Evolutionary conservation across 306 rosid genomes (phyloP), one percentile per base, ranked within the genome.

Genomic region (Arachis hypogaea): DNA sequence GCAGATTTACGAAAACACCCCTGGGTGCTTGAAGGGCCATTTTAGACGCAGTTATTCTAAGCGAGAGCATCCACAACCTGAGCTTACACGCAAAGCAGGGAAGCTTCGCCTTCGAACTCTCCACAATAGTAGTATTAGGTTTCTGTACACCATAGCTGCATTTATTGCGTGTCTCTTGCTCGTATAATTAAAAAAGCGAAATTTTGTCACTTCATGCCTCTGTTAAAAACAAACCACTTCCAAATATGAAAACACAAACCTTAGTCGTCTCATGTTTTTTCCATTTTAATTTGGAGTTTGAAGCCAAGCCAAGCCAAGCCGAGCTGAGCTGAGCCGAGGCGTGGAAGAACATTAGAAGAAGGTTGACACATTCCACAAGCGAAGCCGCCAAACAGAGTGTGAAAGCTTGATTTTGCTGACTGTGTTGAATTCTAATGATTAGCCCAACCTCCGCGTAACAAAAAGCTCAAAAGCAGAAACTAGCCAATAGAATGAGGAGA

Each of bases 371-470:
- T 22, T 29, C 7, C 14, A 40, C 16, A 18, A 73, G 85, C 86
- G 59, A 65, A 81, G 86, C 84, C 86, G 77, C 80, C 78, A 77
- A 64, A 30, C 63, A 56, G 72, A 78, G 55, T 43, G 73, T 36
- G 59, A 55, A 47, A 76, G 72, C 72, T 71, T 84, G 78, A 65
- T 88, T 81, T 80, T 79, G 82, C 89, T 77, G 80, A 77, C 85
- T 77, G 76, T 65, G 72, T 79, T 66, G 79, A 83, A 71, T 73
- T 60, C 61, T 80, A 92, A 92, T 92, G 70, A 92, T 89, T 86
- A 69, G 77, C 69, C 80, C 80, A 92, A 83, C 93, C 82, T 82
- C 88, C 87, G 76, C 71, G 82, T 83, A 84, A 75, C 88, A 77
- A 83, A 92, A 84, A 59, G 74, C 75, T 79, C 63, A 67, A 85